Percentiles rank a stretch among this genome's conserved stretches.
Conservation (phyloP, 441 rosid species). For the Melastoma candidum region DNA sequence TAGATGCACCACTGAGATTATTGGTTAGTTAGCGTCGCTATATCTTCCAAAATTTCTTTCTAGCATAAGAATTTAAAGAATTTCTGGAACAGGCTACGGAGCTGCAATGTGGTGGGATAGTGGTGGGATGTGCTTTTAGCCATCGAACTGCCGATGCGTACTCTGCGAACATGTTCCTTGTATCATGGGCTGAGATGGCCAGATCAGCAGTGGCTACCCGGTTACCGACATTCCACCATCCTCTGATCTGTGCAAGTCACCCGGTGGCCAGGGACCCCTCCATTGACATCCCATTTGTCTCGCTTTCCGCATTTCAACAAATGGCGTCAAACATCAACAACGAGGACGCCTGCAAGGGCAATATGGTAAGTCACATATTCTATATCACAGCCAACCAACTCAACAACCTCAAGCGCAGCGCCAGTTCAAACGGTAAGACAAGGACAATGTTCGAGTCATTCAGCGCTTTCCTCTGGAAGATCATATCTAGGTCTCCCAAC, state of each 20-base stretch:
- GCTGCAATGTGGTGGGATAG: constrained; percentile 57
- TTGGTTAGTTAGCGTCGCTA: too few relatives aligned
- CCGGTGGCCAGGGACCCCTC: constrained; percentile 27
- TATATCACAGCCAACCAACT: constrained; percentile 33
- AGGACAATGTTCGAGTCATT: constrained; percentile 57
- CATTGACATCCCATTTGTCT: constrained; percentile 38
- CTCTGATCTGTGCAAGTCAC: constrained; percentile 54
- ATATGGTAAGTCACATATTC: constrained; percentile 50
- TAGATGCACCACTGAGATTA: too few relatives aligned
- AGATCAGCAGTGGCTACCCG: constrained; percentile 28
- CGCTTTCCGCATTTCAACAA: constrained; percentile 40
- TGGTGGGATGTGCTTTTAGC: constrained; percentile 66
- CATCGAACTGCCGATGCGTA: constrained; percentile 74
- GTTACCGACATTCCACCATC: constrained; percentile 51
- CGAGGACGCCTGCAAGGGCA: constrained; percentile 8
- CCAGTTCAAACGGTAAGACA: constrained; percentile 20
- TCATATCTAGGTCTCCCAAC: constrained; percentile 32
- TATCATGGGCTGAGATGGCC: constrained; percentile 62
- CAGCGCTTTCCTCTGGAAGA: constrained; percentile 67
- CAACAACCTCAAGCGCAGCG: constrained; percentile 38
- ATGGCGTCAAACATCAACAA: constrained; percentile 5
- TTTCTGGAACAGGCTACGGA: constrained; percentile 35
- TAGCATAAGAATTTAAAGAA: not conserved
- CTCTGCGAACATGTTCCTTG: constrained; percentile 62
- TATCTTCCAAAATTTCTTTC: not conserved